phyloP scores from a whole-genome alignment of 495 filamentous ascomycete species.

The Platismatia glauca region DNA sequence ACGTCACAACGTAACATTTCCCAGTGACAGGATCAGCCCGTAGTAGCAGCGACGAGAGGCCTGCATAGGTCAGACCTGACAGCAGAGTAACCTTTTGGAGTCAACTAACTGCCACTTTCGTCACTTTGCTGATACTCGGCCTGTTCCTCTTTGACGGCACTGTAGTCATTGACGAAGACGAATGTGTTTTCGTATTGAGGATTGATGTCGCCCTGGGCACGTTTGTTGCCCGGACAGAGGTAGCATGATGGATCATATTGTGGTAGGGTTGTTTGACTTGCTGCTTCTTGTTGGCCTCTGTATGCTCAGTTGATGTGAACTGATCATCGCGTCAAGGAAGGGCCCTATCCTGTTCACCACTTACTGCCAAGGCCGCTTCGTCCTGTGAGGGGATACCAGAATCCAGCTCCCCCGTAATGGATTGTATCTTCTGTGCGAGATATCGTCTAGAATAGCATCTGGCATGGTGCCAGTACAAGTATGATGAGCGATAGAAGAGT shows the following conservation, averaged over 20 bases:
- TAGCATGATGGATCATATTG: slow-evolving; percentile 83
- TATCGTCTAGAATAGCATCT: slow-evolving; percentile 79
- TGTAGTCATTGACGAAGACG: slow-evolving; percentile 96
- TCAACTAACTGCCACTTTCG: slow-evolving; percentile 40
- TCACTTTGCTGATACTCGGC: slow-evolving; percentile 51
- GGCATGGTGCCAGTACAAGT: slow-evolving; percentile 36
- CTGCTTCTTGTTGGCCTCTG: slow-evolving; percentile 84
- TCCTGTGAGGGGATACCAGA: slow-evolving; percentile 89
- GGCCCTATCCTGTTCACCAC: slow-evolving; percentile 28
- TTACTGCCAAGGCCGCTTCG: slow-evolving; percentile 97
- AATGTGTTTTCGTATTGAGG: slow-evolving; percentile 82
- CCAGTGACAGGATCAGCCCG: slow-evolving; percentile 79
- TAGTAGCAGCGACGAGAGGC: slow-evolving; percentile 68
- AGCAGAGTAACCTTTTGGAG: background rate
- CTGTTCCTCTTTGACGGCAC: slow-evolving; percentile 91
- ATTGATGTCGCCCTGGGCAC: slow-evolving; percentile 84
- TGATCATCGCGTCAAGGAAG: slow-evolving; percentile 8
- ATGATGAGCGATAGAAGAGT: background rate
- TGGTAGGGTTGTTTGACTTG: slow-evolving; percentile 68
- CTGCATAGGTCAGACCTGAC: slow-evolving; percentile 32
- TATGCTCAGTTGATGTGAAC: slow-evolving; percentile 3
- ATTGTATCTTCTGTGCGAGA: slow-evolving; percentile 93
- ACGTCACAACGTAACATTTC: slow-evolving; percentile 96
- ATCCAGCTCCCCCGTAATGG: slow-evolving; percentile 83
- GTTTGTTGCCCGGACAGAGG: slow-evolving; percentile 87